These are phyloP conservation scores for Didymellaceae sp. DNA, from an alignment of 2,329 filamentous ascomycete species.

Conservation along the genomic window DNA sequence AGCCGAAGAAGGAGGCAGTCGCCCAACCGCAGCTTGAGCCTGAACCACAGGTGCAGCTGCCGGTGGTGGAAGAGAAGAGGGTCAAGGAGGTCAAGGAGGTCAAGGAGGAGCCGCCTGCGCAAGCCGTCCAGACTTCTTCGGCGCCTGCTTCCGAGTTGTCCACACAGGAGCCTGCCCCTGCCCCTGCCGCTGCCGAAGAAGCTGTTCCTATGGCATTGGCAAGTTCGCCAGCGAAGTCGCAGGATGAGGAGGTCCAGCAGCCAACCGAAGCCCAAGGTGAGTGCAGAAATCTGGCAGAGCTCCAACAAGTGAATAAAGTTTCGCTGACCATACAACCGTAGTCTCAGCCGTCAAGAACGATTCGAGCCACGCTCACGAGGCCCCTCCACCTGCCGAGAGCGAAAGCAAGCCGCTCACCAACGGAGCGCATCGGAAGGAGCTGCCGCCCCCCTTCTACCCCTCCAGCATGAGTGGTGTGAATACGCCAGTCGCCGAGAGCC, in stretches of 20 bases:
- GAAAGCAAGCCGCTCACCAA: slow-evolving; percentile 28
- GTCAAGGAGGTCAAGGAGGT: no score
- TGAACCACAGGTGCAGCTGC: slow-evolving; percentile 17
- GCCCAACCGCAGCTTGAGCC: slow-evolving; percentile 18
- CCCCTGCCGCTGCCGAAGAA: slow-evolving; percentile 16
- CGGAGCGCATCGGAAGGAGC: slow-evolving; percentile 35
- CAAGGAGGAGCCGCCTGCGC: slow-evolving; percentile 21
- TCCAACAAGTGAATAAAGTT: neutral
- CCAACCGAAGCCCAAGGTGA: slow-evolving; percentile 27
- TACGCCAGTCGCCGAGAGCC: slow-evolving; percentile 31
- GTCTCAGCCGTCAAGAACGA: slow-evolving; percentile 11
- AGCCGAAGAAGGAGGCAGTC: slow-evolving; percentile 28
- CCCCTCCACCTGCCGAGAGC: neutral
- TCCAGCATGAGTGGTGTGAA: slow-evolving; percentile 32
- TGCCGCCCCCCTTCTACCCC: slow-evolving; percentile 48
- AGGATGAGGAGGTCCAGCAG: slow-evolving; percentile 23
- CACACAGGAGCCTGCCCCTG: slow-evolving; percentile 18
- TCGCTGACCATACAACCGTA: slow-evolving; percentile 1
- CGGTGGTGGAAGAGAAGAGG: slow-evolving; percentile 18
- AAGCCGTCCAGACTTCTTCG: slow-evolving; percentile 26
- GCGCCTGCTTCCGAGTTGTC: slow-evolving; percentile 41
- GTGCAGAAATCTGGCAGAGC: slow-evolving; percentile 10
- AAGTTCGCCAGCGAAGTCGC: slow-evolving; percentile 25
- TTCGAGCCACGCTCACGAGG: slow-evolving; percentile 4
- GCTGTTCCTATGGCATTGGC: slow-evolving; percentile 16